A percentile compares a stretch with the other conserved stretches of the same genome.
These are phyloP conservation scores for Solioccasus polychromus DNA, from an alignment of 768 basidiomycete genomes.

Conservation along the genomic window DNA sequence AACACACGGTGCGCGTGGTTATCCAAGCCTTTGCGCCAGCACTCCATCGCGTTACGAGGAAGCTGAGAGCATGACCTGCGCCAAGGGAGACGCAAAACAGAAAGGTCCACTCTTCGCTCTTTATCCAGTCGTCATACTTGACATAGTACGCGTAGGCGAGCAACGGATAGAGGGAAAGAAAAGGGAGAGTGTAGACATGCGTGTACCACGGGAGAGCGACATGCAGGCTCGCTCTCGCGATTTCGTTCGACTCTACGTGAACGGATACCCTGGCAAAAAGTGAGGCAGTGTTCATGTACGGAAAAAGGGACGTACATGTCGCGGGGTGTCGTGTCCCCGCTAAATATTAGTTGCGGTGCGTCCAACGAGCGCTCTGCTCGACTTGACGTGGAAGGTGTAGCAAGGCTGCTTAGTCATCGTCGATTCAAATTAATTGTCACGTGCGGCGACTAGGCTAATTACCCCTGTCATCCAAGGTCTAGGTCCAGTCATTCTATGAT, in stretches of 20 bases:
- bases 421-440: no score
- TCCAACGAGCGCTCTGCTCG: no score
- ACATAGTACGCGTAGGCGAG: conserved; percentile 90
- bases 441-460: no score
- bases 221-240: conserved; percentile 64
- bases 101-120: conserved; percentile 98
- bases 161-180: conserved; percentile 77
- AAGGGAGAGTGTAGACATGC: conserved; percentile 74
- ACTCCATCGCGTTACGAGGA: conserved; percentile 89
- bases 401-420: no score
- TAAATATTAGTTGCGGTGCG: no score
- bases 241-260: conserved; percentile 62
- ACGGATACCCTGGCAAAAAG: conserved; percentile 38
- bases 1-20: conserved; percentile 67
- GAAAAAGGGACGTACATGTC: conserved; percentile 16
- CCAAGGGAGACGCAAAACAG: conserved; percentile 84
- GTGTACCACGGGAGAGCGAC: conserved; percentile 63
- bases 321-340: conserved; percentile 7
- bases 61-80: conserved; percentile 87
- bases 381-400: no score
- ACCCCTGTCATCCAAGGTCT: no score
- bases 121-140: conserved; percentile 87
- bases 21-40: conserved; percentile 73
- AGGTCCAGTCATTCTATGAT: no score
- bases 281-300: neutral